A percentile compares a stretch with the other conserved stretches of the same genome.
phyloP scores from a whole-genome alignment of 2,329 filamentous ascomycete genomes.

The Coleophoma crateriformis region DNA sequence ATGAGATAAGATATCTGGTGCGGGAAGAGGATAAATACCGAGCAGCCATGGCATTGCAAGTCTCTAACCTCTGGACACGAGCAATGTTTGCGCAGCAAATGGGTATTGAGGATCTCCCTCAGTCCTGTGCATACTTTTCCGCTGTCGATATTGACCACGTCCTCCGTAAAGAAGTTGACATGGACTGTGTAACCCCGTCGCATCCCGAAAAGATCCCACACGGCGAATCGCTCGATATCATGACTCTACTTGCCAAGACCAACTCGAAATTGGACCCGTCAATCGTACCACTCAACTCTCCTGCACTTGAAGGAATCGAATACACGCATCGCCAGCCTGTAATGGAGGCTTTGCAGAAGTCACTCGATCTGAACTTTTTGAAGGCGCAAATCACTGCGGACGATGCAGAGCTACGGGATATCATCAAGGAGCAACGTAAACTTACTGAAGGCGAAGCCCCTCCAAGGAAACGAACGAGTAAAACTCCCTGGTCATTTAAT shows the following conservation, averaged over 20 bases:
- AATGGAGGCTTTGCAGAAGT: constrained; percentile 63
- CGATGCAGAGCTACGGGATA: constrained; percentile 67
- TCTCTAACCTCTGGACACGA: constrained; percentile 93
- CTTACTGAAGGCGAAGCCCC: background rate
- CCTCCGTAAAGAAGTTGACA: constrained; percentile 95
- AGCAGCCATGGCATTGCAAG: constrained; percentile 85
- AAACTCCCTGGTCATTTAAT: too few species aligned
- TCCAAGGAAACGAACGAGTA: background rate
- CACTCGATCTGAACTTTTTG: constrained; percentile 55
- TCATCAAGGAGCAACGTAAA: constrained; percentile 51
- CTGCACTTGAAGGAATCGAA: constrained; percentile 52
- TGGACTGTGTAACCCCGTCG: constrained; percentile 92
- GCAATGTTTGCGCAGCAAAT: constrained; percentile 98
- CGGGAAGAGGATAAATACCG: constrained; percentile 81
- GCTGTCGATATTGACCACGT: constrained; percentile 94
- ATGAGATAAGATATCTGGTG: constrained; percentile 93
- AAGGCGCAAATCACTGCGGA: constrained; percentile 76
- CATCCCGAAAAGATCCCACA: constrained; percentile 72
- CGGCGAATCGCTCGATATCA: constrained; percentile 84
- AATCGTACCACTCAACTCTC: constrained; percentile 49
- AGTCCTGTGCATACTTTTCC: constrained; percentile 91
- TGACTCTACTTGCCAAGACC: constrained; percentile 64
- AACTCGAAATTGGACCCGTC: constrained; percentile 63
- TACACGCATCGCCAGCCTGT: constrained; percentile 73
- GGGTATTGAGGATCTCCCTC: constrained; percentile 90